Evolutionary conservation across 352 stramenopile genomes (phyloP), one percentile per base, ranked within the genome.

Genomic region (Labyrinthula sp.): DNA sequence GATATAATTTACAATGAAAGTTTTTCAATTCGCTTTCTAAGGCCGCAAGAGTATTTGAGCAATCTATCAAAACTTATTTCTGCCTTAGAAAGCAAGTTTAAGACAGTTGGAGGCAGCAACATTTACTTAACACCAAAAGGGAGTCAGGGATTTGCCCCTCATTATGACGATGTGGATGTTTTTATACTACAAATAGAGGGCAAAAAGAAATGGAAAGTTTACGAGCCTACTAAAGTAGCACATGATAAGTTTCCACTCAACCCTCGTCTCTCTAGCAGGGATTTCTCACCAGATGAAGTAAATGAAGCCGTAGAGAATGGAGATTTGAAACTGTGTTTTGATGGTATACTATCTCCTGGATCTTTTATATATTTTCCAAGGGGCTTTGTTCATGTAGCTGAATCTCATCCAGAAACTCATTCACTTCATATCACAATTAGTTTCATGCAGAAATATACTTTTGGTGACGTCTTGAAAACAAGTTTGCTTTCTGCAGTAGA

Each of bases 101-200:
- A 75, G 38, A 90, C 76, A 45, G 91, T 90, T 74, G 77, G 85
- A 7, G 82, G 82, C 45, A 69, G 75, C 18, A 94, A 94, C 61
- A 74, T 75, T 9, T 94, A 95, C 60, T 61, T 93, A 24, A 94
- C 84, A 5, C 79, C 81, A 8, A 62, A 73, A 26, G 66, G 67
- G 31, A 87, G 77, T 8, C 82, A 93, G 65, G 84, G 84, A 8
- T 94, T 95, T 66, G 81, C 82, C n/a, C 82, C 84, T 2, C 84
- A 95, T 62, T 95, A 91, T 43, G 84, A 95, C 46, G 81, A 95
- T 52, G 89, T 94, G 52, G 82, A 94, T 57, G 82, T 80, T 0
- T 94, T 94, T 57, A 66, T 93, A 48, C 49, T 94, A 20, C 82
- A 95, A 56, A 36, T 78, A 6, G 77, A 93, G 66, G 84, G 82